These are phyloP conservation scores for Lagenaria siceraria DNA, from an alignment of 306 rosid genomes.

Conservation along the genomic window DNA sequence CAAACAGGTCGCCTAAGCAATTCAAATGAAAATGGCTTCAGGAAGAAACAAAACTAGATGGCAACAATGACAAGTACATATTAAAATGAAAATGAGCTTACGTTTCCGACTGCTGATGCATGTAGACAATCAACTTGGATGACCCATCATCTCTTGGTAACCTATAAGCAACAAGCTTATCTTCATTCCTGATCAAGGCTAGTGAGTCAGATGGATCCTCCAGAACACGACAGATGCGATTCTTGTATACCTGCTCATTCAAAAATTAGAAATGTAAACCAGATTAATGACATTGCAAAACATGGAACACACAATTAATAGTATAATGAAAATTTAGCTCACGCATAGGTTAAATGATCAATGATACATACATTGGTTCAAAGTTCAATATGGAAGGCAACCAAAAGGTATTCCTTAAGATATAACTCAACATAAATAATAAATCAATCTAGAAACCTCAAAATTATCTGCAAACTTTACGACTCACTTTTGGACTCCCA, in stretches of 20 bases:
- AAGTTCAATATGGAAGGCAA: neutral
- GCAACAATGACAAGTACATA: neutral
- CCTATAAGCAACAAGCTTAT: slow-evolving; percentile 67
- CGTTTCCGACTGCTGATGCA: slow-evolving; percentile 34
- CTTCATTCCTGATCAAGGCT: slow-evolving; percentile 55
- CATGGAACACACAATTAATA: neutral
- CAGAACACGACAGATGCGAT: slow-evolving; percentile 23
- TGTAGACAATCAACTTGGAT: slow-evolving; percentile 36
- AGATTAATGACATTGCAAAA: neutral
- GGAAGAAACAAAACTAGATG: neutral
- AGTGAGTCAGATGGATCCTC: slow-evolving; percentile 47
- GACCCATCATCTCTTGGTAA: slow-evolving; percentile 33
- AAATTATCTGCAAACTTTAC: neutral
- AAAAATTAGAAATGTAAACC: neutral
- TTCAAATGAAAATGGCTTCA: neutral
- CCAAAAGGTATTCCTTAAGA: neutral
- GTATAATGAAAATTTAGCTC: neutral
- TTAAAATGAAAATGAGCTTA: slow-evolving; percentile 21
- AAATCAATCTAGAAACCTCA: neutral
- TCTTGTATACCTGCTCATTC: slow-evolving; percentile 36
- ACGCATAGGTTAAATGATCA: neutral
- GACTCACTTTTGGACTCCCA: neutral
- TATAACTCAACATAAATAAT: neutral
- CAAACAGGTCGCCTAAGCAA: neutral
- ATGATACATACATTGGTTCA: neutral